A percentile compares a stretch with the other conserved stretches of the same genome.
Conservation (phyloP, 306 rosid species). For the Sphenostylis stenocarpa region DNA sequence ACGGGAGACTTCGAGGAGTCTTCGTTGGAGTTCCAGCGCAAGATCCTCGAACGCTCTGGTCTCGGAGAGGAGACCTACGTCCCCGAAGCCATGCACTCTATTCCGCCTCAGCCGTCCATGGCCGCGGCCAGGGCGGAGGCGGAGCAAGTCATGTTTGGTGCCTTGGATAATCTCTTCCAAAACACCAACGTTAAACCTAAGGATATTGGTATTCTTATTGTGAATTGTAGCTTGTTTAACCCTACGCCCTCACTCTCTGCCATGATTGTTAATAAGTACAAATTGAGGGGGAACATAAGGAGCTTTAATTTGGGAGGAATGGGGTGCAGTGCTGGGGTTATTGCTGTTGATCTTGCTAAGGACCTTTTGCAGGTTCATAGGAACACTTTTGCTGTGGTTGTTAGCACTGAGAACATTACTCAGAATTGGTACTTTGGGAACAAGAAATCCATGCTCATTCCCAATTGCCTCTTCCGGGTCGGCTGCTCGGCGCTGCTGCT, state of each 20-base stretch:
- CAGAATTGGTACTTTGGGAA: constrained; percentile 83
- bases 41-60: constrained; percentile 66
- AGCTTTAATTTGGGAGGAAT: constrained; percentile 83
- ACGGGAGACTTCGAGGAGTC: constrained; percentile 67
- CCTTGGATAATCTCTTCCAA: constrained; percentile 56
- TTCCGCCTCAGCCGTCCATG: constrained; percentile 69
- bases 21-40: constrained; percentile 70
- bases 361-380: constrained; percentile 66
- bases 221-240: constrained; percentile 70
- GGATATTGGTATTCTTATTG: constrained; percentile 68
- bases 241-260: constrained; percentile 76
- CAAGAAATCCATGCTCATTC: constrained; percentile 73
- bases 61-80: constrained; percentile 73
- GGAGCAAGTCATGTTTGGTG: constrained; percentile 69
- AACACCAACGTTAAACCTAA: constrained; percentile 53
- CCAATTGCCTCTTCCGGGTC: constrained; percentile 73
- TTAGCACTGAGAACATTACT: constrained; percentile 74
- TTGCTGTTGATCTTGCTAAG: constrained; percentile 72
- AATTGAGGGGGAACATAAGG: constrained; percentile 64
- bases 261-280: constrained; percentile 72
- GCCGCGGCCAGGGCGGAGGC: constrained; percentile 70
- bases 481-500: constrained; percentile 62
- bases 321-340: constrained; percentile 85
- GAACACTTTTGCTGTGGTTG: constrained; percentile 71
- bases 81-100: constrained; percentile 65